phyloP scores from a whole-genome alignment of 768 basidiomycete species.

The Lactarius hengduanensis region DNA sequence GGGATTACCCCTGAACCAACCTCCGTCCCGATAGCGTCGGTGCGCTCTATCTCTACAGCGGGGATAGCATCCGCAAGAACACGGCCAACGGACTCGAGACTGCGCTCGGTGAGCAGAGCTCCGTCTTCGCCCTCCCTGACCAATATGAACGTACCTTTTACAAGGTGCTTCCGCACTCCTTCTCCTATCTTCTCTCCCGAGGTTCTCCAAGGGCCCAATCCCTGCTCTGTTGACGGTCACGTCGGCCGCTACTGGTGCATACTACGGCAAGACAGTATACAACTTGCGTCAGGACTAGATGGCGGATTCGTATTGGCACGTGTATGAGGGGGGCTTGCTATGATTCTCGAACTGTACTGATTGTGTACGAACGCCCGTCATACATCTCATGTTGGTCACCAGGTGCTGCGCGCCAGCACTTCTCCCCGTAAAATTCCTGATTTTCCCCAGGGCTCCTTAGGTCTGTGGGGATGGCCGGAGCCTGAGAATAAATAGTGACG shows the following conservation, averaged over 20 bases:
- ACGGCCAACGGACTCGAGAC: conserved; percentile 72
- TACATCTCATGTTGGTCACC: background rate
- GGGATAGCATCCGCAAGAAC: conserved; percentile 70
- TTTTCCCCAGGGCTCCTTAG: no score
- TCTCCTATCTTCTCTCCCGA: conserved; percentile 68
- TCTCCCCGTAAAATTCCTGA: no score
- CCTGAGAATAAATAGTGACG: no score
- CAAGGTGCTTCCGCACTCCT: conserved; percentile 72
- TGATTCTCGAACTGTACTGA: conserved; percentile 5
- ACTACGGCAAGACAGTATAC: conserved; percentile 48
- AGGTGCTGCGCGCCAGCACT: no score
- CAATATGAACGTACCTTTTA: background rate
- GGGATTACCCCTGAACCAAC: background rate
- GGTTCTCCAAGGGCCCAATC: conserved; percentile 66
- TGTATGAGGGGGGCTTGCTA: background rate
- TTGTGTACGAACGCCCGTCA: conserved; percentile 8
- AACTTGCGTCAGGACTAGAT: conserved; percentile 20
- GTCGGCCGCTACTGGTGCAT: conserved; percentile 55
- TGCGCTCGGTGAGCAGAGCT: conserved; percentile 56
- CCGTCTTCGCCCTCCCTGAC: background rate
- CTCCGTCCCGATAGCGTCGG: conserved; percentile 55
- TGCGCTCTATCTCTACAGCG: conserved; percentile 75
- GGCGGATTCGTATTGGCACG: background rate
- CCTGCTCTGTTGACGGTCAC: conserved; percentile 59
- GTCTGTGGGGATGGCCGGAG: no score